These are phyloP conservation scores for Gossypium lobatum DNA, from an alignment of 441 rosid species.

Conservation along the genomic window DNA sequence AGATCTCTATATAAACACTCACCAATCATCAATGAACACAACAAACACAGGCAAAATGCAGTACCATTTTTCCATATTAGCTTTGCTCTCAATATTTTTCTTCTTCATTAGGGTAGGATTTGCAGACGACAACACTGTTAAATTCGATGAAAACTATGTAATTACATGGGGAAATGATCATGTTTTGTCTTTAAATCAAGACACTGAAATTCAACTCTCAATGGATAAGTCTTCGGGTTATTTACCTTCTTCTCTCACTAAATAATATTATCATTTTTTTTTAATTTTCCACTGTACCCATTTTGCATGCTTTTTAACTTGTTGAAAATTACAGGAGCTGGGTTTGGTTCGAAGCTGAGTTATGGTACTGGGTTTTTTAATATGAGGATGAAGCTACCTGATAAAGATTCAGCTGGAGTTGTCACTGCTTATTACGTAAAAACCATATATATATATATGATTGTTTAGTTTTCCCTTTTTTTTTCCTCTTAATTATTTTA, in stretches of 20 bases:
- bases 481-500: neutral
- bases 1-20: constrained; percentile 3
- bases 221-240: constrained; percentile 59
- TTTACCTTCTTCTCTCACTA: neutral
- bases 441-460: neutral
- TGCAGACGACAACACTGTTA: constrained; percentile 6
- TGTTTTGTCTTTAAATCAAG: constrained; percentile 21
- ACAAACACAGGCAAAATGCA: neutral
- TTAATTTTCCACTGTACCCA: neutral
- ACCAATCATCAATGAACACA: neutral
- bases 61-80: constrained; percentile 5
- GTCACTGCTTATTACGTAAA: constrained; percentile 68
- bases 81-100: neutral
- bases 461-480: neutral
- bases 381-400: constrained; percentile 48
- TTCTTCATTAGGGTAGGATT: neutral
- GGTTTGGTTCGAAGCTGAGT: constrained; percentile 46
- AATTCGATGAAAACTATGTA: constrained; percentile 40
- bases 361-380: constrained; percentile 63
- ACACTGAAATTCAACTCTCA: constrained; percentile 38
- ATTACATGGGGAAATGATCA: constrained; percentile 55
- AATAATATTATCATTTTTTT: too few species aligned
- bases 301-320: neutral
- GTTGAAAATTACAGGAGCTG: constrained; percentile 37
- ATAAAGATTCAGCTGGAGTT: constrained; percentile 56